phyloP scores from a whole-genome alignment of 2,329 filamentous ascomycete genomes.

The Penicillium sclerotiorum region DNA sequence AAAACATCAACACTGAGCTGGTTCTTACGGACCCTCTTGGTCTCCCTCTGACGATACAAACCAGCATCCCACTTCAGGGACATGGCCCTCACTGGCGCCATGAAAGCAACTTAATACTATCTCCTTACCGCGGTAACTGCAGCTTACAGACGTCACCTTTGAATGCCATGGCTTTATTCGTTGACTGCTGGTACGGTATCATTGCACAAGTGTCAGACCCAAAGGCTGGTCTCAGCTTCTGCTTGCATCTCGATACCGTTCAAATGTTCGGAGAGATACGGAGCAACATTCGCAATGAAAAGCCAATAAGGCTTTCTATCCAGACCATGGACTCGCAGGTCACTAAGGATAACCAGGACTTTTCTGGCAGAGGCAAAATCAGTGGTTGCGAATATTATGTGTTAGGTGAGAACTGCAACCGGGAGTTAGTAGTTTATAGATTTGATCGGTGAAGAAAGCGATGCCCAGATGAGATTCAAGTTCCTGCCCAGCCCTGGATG shows the following conservation, averaged over 20 bases:
- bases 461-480: no score
- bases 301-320: conserved; percentile 32
- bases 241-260: conserved; percentile 36
- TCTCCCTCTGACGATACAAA: conserved; percentile 34
- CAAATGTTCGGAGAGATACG: conserved; percentile 14
- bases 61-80: conserved; percentile 57
- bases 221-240: conserved; percentile 36
- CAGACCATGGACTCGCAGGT: conserved; percentile 26
- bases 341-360: conserved; percentile 47
- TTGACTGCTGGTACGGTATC: conserved; percentile 37
- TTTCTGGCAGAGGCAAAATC: conserved; percentile 58
- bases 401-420: conserved; percentile 59
- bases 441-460: conserved; percentile 45
- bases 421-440: conserved; percentile 56
- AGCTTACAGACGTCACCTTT: conserved; percentile 37
- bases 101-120: conserved; percentile 48
- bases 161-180: background rate
- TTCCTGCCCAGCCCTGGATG: no score
- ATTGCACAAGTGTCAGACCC: conserved; percentile 40
- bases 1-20: conserved; percentile 57
- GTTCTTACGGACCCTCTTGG: conserved; percentile 38
- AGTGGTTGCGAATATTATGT: conserved; percentile 64
- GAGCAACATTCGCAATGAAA: conserved; percentile 8
- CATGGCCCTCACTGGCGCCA: conserved; percentile 55
- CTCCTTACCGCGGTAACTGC: conserved; percentile 49